A percentile compares a stretch with the other conserved stretches of the same genome.
Conservation (phyloP, 75 land plant genomes). For the Azolla pinnata region DNA sequence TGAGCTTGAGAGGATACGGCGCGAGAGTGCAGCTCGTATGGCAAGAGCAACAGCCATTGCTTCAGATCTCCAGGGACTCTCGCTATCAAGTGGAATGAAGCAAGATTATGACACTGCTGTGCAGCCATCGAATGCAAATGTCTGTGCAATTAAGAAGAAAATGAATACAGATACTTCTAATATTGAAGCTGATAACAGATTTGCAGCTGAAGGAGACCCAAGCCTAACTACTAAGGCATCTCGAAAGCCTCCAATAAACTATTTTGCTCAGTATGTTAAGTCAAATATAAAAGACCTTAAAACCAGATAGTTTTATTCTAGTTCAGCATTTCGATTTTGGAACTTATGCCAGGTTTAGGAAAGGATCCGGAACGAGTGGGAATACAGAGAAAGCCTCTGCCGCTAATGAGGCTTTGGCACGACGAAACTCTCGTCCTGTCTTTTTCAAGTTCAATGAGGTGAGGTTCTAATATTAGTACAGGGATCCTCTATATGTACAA, state of each 20-base stretch:
- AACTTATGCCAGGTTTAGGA: neutral
- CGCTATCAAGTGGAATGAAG: too few relatives aligned
- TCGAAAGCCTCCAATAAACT: neutral
- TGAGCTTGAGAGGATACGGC: slow-evolving; percentile 15
- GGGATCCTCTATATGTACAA: neutral
- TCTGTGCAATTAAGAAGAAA: too few relatives aligned
- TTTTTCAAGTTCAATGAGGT: slow-evolving; percentile 32
- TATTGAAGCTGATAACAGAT: too few relatives aligned
- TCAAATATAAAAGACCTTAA: too few relatives aligned
- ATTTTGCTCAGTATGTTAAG: slow-evolving; percentile 1
- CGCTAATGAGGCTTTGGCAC: slow-evolving; percentile 4
- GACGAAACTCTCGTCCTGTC: slow-evolving; percentile 10
- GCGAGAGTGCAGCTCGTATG: slow-evolving; percentile 3
- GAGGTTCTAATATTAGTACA: neutral
- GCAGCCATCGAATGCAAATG: too few relatives aligned
- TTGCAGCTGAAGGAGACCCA: too few relatives aligned
- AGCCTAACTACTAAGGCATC: neutral
- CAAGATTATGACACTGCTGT: too few relatives aligned
- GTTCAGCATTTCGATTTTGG: too few relatives aligned
- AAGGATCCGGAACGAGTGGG: neutral
- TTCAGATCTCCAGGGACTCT: slow-evolving; percentile 2
- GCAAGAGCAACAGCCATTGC: neutral
- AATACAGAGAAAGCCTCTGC: slow-evolving; percentile 3
- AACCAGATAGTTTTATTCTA: too few relatives aligned
- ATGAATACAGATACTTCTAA: too few relatives aligned